These are phyloP conservation scores for Fusarium coicis DNA, from an alignment of 2,329 filamentous ascomycete species.

Conservation along the genomic window DNA sequence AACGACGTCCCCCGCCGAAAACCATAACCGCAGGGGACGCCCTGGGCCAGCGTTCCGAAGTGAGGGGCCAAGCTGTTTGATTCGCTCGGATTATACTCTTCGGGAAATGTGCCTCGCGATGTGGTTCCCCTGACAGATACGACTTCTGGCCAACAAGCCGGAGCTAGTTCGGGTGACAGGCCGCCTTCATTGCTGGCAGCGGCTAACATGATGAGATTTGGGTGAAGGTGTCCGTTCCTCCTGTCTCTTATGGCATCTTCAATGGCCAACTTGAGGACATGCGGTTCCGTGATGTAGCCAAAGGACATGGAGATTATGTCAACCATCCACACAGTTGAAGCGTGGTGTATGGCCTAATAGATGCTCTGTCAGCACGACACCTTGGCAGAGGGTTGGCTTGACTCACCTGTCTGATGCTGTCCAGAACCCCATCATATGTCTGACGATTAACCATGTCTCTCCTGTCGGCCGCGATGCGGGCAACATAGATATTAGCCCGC, in stretches of 20 bases:
- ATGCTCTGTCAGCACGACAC: rapidly evolving
- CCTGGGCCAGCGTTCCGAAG: neutral
- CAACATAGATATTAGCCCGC: rapidly evolving
- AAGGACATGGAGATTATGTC: neutral
- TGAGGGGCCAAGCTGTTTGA: neutral
- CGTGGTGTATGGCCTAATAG: neutral
- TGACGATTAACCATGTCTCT: rapidly evolving
- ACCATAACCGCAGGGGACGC: neutral
- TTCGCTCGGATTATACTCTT: neutral
- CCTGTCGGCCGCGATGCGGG: rapidly evolving
- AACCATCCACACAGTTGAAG: neutral
- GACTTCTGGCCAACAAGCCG: neutral
- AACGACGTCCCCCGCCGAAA: neutral
- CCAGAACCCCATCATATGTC: neutral
- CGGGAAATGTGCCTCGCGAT: rapidly evolving
- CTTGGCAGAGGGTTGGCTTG: rapidly evolving
- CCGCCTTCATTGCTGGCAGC: neutral
- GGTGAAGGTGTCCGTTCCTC: neutral
- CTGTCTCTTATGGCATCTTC: neutral
- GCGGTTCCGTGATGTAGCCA: neutral
- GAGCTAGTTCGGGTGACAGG: neutral
- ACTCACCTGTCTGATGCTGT: neutral
- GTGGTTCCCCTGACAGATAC: neutral
- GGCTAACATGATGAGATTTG: neutral
- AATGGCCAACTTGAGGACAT: rapidly evolving